Evolutionary conservation across 306 rosid genomes (phyloP), one percentile per base, ranked within the genome.

Genomic region (Corylus avellana): DNA sequence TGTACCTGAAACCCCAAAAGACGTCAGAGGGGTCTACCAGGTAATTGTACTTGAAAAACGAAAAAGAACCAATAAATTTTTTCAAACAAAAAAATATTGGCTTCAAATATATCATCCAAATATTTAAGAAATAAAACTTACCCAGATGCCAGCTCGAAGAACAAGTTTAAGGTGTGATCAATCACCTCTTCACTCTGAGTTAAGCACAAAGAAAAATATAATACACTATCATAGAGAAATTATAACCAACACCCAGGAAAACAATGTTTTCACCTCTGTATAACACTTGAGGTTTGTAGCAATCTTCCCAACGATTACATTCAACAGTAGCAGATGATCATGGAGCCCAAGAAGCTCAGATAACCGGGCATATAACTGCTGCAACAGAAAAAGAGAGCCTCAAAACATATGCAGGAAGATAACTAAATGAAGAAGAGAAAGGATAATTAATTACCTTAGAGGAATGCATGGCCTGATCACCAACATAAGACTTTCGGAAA

Each of bases 391-490:
- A 71, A 74, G 59, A 77, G 56, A 78, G 76, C 81, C 56, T 72
- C 80, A 83, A 82, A 49, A 74, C 79, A 73, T 80, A 64, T 49
- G 49, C 80, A 77, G 76, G 79, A 73, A 78, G 54, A 63, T 51
- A 78, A 70, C 78, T 67, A 48, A 70, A 64, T 25, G 14, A 58
- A 44, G 47, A 81, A 74, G 35, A 20, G 51, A 55, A 58, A 74
- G 62, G 76, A 78, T 70, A 39, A 55, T 78, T 57, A 77, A 77
- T 85, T 90, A 96, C 99, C 99, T 93, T 96, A 12, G 99, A 96
- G 81, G 98, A 96, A 87, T 93, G 99, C 93, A 96, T 93, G 75
- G 98, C 99, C 88, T 96, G 98, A 83, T 96, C 99, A 72, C 99
- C 99, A 8, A 96, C 94, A 61, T 93, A 96, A 72, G 99, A 93